Evolutionary conservation across 2,329 filamentous ascomycete species (phyloP), one percentile per base, ranked within the genome.

Genomic region (Zymoseptoria pseudotritici): DNA sequence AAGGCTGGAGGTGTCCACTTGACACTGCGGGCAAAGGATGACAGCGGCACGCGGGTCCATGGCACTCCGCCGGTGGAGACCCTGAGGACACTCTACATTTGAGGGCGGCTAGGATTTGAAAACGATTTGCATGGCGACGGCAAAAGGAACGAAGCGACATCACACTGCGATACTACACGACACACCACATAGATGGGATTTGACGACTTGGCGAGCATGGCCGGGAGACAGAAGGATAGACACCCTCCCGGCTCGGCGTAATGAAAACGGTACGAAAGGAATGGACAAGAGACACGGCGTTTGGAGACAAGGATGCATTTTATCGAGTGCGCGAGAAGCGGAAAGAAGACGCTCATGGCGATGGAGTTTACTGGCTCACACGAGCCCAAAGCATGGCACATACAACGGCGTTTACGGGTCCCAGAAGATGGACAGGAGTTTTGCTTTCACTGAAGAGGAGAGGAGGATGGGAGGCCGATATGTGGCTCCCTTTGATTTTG

Each of bases 61-160:
- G 67, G 69, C 52, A 73, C 71, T 29, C 72, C 72, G 46, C 70
- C 72, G 2, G 70, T 74, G 56, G 72, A 74, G 54, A 72, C 70
- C 2, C 57, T 75, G 57, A 67, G 71, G 36, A 75, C 73, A 53
- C 71, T 75, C 36, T 75, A 70, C 65, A 75, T 75, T 50, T 75
- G 65, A 72, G 56, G 17, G 17, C 17, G 51, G 17, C 4, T 5
- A 42, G 5, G 11, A 42, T 42, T 42, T 42, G 36, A 42, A 6
- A 42, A 13, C 36, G 36, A 42, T 17, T 17, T 22, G n/a, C 26
- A 57, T 52, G 19, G 24, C 50, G 49, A 31, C 19, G 10, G 21
- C 13, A n/a, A 57, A n/a, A 50, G 13, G 17, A 17, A 4, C 36
- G 19, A 21, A 49, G 53, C 7, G 53, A 26, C 36, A 42, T 42